Percentiles rank a stretch among this genome's conserved stretches.
phyloP scores from a whole-genome alignment of 768 basidiomycete genomes.

The Macrolepiota fuliginosa region DNA sequence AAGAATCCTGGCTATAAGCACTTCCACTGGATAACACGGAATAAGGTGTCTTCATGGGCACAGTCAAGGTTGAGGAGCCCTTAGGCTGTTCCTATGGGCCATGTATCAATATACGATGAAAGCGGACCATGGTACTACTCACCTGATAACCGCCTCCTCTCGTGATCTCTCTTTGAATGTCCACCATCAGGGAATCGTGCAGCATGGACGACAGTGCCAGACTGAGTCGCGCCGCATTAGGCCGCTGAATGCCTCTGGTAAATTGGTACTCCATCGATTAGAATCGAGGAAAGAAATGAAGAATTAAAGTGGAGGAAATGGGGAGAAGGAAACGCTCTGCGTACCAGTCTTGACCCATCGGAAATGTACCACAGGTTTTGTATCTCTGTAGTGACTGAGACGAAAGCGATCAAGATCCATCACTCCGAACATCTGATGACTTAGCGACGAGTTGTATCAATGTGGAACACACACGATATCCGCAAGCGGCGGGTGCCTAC shows the following conservation, averaged over 20 bases:
- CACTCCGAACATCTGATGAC: neutral
- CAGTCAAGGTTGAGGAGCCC: neutral
- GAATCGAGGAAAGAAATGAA: neutral
- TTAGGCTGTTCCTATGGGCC: neutral
- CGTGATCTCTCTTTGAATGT: neutral
- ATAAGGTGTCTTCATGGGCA: neutral
- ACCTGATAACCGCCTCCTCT: neutral
- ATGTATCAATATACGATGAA: no score
- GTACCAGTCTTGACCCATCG: neutral
- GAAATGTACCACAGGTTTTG: neutral
- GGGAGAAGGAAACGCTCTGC: neutral
- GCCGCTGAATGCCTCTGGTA: neutral
- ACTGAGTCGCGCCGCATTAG: neutral
- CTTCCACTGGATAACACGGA: slow-evolving; percentile 1
- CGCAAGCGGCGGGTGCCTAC: neutral
- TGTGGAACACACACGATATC: neutral
- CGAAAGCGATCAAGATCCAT: neutral
- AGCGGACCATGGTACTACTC: neutral
- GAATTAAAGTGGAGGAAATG: neutral
- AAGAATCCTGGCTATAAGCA: neutral
- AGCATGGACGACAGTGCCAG: slow-evolving; percentile 5
- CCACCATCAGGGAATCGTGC: neutral
- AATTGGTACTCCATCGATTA: slow-evolving; percentile 8
- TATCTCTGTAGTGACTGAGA: neutral
- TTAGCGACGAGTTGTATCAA: neutral